Base-by-base conservation (phyloP, 2,329 filamentous ascomycete species). In the Alternaria angustiovoidea region DNA sequence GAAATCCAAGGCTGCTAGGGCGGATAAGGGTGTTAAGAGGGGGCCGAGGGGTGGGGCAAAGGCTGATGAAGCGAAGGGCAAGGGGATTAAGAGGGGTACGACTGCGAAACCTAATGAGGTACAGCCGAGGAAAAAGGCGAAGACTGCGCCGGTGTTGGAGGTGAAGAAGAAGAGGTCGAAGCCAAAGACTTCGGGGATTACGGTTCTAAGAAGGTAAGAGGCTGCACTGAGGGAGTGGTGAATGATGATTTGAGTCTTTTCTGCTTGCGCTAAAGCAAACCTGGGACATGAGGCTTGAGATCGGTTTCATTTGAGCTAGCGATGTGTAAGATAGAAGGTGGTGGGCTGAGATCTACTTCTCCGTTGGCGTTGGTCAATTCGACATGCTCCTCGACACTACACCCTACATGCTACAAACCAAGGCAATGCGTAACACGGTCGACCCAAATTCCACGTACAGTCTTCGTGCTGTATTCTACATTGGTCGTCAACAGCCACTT, bases 111-210 rank as follows among this genome's bases (percentile, higher is more conserved):
- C 58, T 34, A 65, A 63, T 43, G 43, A 44, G 14, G n/a, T 71
- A 38, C 39, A 61, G 48, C 28, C 60, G 22, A 65, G 61, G 59
- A 72, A 71, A 64, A 73, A 69, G 56, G 24, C 48, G 8, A 71
- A 73, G 59, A 54, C 48, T n/a, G 61, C 51, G 30, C 51, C 28
- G 42, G 49, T 51, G 43, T 4, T 28, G 5, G 62, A 60, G 26
- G 32, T 32, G 1, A 62, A 64, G 52, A 57, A 51, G 39, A 66
- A 61, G 34, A 44, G 18, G 9, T 28, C 20, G 30, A 3, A 3
- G 9, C 18, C 28, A 24, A 36, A 18, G 12, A 56, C 41, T 11
- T 26, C 52, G 4, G 57, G 22, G 28, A 24, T 62, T 18, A 62
- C 51, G 11, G 58, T 62, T 26, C 32, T 59, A 8, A 59, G 12